phyloP scores from a whole-genome alignment of 2,329 filamentous ascomycete genomes.

The Dactylellina parvicollis region DNA sequence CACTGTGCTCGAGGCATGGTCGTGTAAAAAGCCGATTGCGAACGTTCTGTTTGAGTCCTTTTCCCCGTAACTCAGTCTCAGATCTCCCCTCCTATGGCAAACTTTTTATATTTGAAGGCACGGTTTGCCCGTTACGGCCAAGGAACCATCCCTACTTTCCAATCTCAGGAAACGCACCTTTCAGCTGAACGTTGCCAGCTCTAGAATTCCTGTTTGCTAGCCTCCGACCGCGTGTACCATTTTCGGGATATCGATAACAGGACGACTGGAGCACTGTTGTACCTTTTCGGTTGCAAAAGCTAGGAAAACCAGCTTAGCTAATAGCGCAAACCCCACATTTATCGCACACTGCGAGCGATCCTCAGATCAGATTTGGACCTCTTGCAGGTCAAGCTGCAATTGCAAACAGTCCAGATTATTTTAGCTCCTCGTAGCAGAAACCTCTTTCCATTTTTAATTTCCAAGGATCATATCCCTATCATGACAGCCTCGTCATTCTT shows the following conservation, averaged over 20 bases:
- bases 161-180: background rate
- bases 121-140: background rate
- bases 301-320: too few relatives aligned
- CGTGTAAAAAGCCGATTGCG: background rate
- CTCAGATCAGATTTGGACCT: slow-evolving; percentile 9
- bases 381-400: slow-evolving; percentile 7
- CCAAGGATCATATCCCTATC: background rate
- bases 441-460: background rate
- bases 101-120: background rate
- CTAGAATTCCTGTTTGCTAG: slow-evolving; percentile 5
- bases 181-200: background rate
- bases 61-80: background rate
- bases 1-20: too few relatives aligned
- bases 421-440: background rate
- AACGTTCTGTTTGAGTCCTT: background rate
- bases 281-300: slow-evolving; percentile 14
- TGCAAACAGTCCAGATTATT: slow-evolving; percentile 14
- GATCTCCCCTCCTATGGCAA: background rate
- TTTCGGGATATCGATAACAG: background rate
- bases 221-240: background rate
- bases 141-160: background rate
- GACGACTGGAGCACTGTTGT: background rate
- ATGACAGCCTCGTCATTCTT: background rate
- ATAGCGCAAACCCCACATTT: slow-evolving; percentile 1
- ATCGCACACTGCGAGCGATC: slow-evolving; percentile 12